A percentile compares a stretch with the other conserved stretches of the same genome.
These are phyloP conservation scores for Bacterosira constricta DNA, from an alignment of 108 stramenopile species.

Conservation along the genomic window DNA sequence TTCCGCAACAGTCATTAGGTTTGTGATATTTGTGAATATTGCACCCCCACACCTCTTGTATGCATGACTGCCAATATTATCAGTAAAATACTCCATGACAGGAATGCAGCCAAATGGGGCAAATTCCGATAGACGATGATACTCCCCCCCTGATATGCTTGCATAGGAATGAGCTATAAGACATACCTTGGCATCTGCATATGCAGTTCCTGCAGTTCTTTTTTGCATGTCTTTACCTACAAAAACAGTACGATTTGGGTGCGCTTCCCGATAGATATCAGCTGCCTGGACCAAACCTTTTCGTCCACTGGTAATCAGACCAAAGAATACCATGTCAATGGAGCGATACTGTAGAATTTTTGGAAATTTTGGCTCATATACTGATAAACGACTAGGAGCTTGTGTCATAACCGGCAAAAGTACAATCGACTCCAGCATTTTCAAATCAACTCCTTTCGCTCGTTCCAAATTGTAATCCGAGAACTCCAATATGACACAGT, in stretches of 20 bases:
- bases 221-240: neutral
- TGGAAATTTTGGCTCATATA: neutral
- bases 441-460: neutral
- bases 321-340: slow-evolving; percentile 5
- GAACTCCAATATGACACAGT: slow-evolving; percentile 9
- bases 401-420: slow-evolving; percentile 16
- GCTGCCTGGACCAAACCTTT: neutral
- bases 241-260: neutral
- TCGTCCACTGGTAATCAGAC: neutral
- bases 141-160: slow-evolving; percentile 11
- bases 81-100: slow-evolving; percentile 7
- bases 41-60: neutral
- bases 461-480: slow-evolving; percentile 2
- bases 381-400: slow-evolving; percentile 4
- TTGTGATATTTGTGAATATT: neutral
- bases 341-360: neutral
- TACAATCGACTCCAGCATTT: neutral
- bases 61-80: slow-evolving; percentile 1
- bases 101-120: slow-evolving; percentile 19
- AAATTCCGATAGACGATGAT: slow-evolving; percentile 18
- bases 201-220: neutral
- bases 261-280: neutral
- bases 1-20: neutral
- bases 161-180: slow-evolving; percentile 10
- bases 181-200: slow-evolving; percentile 9